phyloP scores from a whole-genome alignment of 176 grass and related monocot species.

The Avena atlantica region DNA sequence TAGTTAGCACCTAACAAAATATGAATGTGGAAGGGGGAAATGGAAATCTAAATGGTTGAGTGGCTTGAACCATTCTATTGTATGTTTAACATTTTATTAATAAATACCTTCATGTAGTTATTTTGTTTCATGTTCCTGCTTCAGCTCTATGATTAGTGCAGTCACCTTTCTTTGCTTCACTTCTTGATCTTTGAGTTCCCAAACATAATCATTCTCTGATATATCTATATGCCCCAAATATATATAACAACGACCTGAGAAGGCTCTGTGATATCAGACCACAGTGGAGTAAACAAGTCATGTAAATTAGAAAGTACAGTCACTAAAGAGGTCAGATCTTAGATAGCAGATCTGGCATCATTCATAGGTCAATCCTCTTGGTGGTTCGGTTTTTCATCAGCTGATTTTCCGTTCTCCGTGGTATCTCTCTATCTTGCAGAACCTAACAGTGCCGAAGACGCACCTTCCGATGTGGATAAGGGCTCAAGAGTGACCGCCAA shows the following conservation, averaged over 20 bases:
- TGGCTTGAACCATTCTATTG: conserved; percentile 6
- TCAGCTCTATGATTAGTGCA: conserved; percentile 6
- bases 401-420: conserved; percentile 33
- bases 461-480: conserved; percentile 45
- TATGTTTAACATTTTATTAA: neutral
- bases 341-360: conserved; percentile 9
- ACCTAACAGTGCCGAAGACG: conserved; percentile 45
- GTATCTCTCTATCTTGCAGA: conserved; percentile 56
- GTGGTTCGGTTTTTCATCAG: conserved; percentile 3
- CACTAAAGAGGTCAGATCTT: conserved; percentile 35
- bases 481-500: conserved; percentile 23
- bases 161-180: neutral
- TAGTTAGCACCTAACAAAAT: neutral
- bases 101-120: neutral
- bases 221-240: neutral
- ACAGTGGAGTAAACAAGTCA: conserved; percentile 21
- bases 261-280: conserved; percentile 25
- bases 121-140: conserved; percentile 4
- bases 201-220: neutral
- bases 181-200: conserved; percentile 35
- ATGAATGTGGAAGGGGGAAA: neutral
- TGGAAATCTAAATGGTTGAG: conserved; percentile 6
- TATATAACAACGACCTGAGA: neutral
- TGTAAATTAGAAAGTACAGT: neutral
- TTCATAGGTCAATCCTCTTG: neutral